These are phyloP conservation scores for Micractinium sp. DNA, from an alignment of 139 green algal genomes.

Conservation along the genomic window DNA sequence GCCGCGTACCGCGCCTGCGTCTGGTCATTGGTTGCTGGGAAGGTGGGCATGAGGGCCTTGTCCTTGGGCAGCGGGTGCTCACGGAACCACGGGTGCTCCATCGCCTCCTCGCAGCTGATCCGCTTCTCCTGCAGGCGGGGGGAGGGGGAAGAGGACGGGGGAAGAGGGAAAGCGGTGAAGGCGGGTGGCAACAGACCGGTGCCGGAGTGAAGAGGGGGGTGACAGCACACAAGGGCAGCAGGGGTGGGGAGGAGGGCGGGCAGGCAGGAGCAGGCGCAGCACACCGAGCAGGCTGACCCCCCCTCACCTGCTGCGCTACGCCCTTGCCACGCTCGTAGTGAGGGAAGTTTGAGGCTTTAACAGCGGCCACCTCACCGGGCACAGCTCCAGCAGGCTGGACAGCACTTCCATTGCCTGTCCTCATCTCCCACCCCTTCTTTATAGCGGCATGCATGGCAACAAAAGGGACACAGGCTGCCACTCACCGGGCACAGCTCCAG, in stretches of 20 bases:
- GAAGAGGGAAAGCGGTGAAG: neutral
- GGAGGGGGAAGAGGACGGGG: neutral
- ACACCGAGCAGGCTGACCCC: too few species aligned
- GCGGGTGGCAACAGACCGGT: too few species aligned
- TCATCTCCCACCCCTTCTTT: neutral
- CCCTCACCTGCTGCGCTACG: too few species aligned
- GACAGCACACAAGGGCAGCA: neutral
- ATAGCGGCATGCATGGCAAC: neutral
- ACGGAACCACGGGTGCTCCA: conserved; percentile 59
- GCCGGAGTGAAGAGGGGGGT: too few species aligned
- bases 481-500: conserved; percentile 65
- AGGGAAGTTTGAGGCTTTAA: too few species aligned
- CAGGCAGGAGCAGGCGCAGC: too few species aligned
- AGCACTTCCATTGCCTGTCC: too few species aligned
- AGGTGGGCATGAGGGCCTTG: conserved; percentile 65
- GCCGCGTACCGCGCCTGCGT: conserved; percentile 17
- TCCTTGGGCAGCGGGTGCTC: conserved; percentile 65
- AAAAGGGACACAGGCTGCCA: neutral
- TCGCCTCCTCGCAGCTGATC: conserved; percentile 53
- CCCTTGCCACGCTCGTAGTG: too few species aligned
- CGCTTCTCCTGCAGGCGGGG: neutral
- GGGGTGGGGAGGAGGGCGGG: too few species aligned
- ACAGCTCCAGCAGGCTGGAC: too few species aligned
- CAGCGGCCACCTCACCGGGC: too few species aligned
- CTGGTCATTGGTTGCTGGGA: conserved; percentile 44